Conservation (phyloP, 2,329 filamentous ascomycete genomes). For the Zasmidium citrigriseum region DNA sequence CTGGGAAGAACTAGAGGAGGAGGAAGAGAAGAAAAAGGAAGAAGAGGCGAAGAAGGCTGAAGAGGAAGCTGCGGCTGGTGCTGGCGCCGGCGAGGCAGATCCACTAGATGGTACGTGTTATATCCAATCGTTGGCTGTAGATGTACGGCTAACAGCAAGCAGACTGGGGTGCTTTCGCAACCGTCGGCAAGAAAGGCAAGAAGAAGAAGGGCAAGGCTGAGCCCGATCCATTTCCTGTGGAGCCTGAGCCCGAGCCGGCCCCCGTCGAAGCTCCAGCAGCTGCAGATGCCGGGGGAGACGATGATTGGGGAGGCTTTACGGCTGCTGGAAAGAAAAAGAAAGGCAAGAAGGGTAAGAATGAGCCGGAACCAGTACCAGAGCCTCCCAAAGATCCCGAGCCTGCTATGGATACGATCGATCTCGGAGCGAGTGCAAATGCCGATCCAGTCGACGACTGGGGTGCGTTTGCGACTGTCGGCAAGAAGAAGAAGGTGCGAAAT, state of each 20-base stretch:
- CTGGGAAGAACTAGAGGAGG: slow-evolving; percentile 38
- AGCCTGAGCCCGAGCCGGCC: slow-evolving; percentile 20
- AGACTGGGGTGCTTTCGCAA: slow-evolving; percentile 41
- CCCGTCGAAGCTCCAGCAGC: slow-evolving; percentile 11
- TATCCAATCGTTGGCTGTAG: neutral
- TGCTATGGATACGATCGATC: slow-evolving; percentile 9
- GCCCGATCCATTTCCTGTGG: slow-evolving; percentile 14
- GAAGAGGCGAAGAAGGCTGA: slow-evolving; percentile 39
- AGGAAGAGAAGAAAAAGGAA: slow-evolving; percentile 40
- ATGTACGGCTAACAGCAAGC: neutral
- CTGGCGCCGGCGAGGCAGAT: slow-evolving; percentile 29
- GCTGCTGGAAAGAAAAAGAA: slow-evolving; percentile 36
- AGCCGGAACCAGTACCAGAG: slow-evolving; percentile 28
- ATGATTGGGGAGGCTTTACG: slow-evolving; percentile 28
- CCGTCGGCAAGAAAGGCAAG: slow-evolving; percentile 39
- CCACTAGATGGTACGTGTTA: slow-evolving; percentile 25
- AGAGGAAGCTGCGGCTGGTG: slow-evolving; percentile 32
- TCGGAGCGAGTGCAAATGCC: slow-evolving; percentile 37
- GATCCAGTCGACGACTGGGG: slow-evolving; percentile 32
- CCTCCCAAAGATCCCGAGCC: slow-evolving; percentile 35
- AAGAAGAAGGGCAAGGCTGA: slow-evolving; percentile 26
- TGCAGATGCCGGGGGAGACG: slow-evolving; percentile 16
- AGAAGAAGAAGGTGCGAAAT: slow-evolving; percentile 42
- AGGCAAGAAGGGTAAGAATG: slow-evolving; percentile 41
- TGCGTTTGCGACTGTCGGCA: slow-evolving; percentile 19